Conservation (phyloP, 176 grass and related monocot genomes). For the Carex kokanica region DNA sequence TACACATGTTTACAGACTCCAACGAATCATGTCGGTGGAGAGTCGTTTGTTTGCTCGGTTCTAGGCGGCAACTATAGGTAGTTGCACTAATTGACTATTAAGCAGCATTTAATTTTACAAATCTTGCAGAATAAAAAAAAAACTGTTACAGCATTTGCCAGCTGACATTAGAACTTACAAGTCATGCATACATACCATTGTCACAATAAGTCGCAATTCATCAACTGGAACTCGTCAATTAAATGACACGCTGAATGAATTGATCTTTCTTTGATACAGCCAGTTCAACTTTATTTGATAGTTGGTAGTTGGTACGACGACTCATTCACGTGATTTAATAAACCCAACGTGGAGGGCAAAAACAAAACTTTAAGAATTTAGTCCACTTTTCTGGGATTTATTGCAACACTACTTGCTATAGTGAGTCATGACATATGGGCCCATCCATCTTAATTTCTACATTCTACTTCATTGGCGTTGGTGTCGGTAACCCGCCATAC, state of each 20-base stretch:
- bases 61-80: neutral
- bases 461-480: neutral
- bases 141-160: neutral
- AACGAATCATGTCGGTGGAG: neutral
- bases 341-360: neutral
- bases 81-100: neutral
- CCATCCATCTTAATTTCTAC: neutral
- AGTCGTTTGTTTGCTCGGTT: neutral
- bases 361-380: neutral
- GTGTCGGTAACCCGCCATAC: neutral
- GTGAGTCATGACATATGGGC: neutral
- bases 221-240: neutral
- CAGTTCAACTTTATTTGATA: neutral
- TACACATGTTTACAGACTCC: too few relatives aligned
- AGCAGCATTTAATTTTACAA: neutral
- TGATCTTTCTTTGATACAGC: constrained; percentile 7
- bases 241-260: neutral
- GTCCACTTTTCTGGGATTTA: neutral
- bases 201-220: neutral
- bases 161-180: constrained; percentile 7
- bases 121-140: neutral
- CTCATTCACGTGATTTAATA: constrained; percentile 12
- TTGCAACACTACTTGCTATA: neutral
- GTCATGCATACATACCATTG: neutral
- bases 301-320: neutral